Evolutionary conservation across 495 filamentous ascomycete species (phyloP).

Genomic region (Platismatia glauca): DNA sequence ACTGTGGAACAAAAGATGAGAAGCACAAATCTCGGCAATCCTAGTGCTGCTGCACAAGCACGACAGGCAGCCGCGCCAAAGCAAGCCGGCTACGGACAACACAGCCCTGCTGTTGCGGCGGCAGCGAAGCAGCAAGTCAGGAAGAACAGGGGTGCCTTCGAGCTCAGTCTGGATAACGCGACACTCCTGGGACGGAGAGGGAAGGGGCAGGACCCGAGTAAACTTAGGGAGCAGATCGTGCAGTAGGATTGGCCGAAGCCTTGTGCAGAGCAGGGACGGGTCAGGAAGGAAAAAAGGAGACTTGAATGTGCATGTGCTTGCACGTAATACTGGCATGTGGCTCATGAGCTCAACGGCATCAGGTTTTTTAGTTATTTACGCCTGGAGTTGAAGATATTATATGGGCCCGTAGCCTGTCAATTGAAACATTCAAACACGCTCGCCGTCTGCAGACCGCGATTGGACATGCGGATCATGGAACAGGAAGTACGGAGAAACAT

Average conservation of each 20-base stretch:
- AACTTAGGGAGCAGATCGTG: conserved; percentile 28
- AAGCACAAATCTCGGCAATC: conserved; percentile 60
- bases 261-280: background rate
- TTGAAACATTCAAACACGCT: no score
- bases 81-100: conserved; percentile 70
- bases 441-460: no score
- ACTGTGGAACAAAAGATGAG: conserved; percentile 80
- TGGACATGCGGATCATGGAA: no score
- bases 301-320: background rate
- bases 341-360: background rate
- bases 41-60: conserved; percentile 49
- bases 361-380: no score
- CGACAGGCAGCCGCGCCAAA: conserved; percentile 44
- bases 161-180: conserved; percentile 81
- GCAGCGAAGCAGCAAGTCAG: conserved; percentile 71
- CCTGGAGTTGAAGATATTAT: no score
- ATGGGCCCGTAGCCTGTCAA: no score
- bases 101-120: conserved; percentile 64
- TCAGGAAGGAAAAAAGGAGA: background rate
- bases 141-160: conserved; percentile 62
- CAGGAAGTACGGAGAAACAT: no score
- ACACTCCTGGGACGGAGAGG: conserved; percentile 75
- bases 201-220: conserved; percentile 32
- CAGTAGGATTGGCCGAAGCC: conserved; percentile 12
- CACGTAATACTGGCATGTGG: background rate